Evolutionary conservation across 1,284 basidiomycete genomes (phyloP).

Genomic region (Ustilago tritici): DNA sequence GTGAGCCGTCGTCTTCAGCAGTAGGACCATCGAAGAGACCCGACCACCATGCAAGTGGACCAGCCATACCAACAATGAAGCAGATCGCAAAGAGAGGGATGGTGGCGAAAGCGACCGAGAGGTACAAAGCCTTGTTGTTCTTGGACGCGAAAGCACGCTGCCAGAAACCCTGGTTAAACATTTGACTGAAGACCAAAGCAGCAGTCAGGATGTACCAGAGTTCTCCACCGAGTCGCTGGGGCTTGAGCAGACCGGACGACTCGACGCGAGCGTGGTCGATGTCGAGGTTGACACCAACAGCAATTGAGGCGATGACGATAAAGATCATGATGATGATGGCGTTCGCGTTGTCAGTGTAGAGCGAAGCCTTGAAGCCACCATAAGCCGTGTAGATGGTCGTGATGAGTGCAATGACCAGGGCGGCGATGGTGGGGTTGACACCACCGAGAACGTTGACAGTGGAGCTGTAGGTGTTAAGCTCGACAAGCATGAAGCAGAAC

Average conservation of each 20-base stretch:
- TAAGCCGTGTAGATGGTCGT: constrained; percentile 69
- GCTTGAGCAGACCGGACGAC: constrained; percentile 56
- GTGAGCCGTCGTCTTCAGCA: constrained; percentile 61
- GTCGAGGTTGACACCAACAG: constrained; percentile 64
- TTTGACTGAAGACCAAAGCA: constrained; percentile 67
- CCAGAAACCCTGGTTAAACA: constrained; percentile 70
- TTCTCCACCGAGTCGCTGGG: constrained; percentile 66
- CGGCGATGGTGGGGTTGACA: constrained; percentile 64
- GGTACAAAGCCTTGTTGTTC: constrained; percentile 62
- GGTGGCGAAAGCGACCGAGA: constrained; percentile 63
- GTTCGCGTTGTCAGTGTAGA: constrained; percentile 70
- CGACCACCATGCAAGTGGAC: constrained; percentile 66
- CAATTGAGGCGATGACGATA: constrained; percentile 63
- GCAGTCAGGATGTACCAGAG: constrained; percentile 68
- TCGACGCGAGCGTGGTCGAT: constrained; percentile 59
- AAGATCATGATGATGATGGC: constrained; percentile 66
- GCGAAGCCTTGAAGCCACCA: constrained; percentile 69
- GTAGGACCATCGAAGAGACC: constrained; percentile 61
- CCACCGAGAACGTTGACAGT: constrained; percentile 59
- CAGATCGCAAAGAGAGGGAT: constrained; percentile 66
- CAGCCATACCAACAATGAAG: constrained; percentile 68
- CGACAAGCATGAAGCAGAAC: constrained; percentile 69
- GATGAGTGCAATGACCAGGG: constrained; percentile 65
- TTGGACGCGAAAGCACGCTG: constrained; percentile 69
- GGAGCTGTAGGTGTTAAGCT: constrained; percentile 68